These are phyloP conservation scores for Aquilaria sinensis DNA, from an alignment of 345 rosid species.

Conservation along the genomic window DNA sequence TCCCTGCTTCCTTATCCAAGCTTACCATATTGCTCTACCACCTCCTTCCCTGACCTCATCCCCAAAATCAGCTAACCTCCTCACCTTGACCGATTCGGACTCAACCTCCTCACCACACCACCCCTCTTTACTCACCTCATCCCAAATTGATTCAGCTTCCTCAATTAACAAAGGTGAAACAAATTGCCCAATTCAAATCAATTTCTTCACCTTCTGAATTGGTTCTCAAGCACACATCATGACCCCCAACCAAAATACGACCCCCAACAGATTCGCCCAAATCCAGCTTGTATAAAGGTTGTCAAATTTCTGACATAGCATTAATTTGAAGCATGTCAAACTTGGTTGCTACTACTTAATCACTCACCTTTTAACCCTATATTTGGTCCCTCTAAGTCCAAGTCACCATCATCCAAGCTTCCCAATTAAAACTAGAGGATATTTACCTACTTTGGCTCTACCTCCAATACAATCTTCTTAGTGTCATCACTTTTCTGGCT, in stretches of 20 bases:
- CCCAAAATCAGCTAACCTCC: too few relatives aligned
- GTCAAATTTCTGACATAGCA: conserved; percentile 83
- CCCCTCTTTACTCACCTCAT: too few relatives aligned
- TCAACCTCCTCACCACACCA: too few relatives aligned
- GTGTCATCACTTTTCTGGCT: conserved; percentile 54
- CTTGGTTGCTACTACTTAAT: conserved; percentile 80
- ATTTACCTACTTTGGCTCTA: conserved; percentile 41
- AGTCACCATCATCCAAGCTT: conserved; percentile 40
- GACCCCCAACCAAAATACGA: conserved; percentile 19
- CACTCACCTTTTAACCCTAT: conserved; percentile 60
- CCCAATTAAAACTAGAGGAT: conserved; percentile 45
- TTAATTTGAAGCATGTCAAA: conserved; percentile 82
- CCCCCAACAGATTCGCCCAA: conserved; percentile 45
- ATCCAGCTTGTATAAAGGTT: conserved; percentile 52
- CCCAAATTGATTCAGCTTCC: too few relatives aligned
- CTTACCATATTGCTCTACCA: too few relatives aligned
- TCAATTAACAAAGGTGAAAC: too few relatives aligned
- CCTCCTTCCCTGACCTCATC: too few relatives aligned
- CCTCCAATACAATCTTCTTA: conserved; percentile 72
- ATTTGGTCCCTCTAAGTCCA: conserved; percentile 68
- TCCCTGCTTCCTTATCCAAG: too few relatives aligned
- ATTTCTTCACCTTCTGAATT: background rate
- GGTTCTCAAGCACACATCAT: conserved; percentile 19
- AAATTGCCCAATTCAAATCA: conserved; percentile 6
- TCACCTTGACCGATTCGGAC: too few relatives aligned